These are phyloP conservation scores for Aspergillus avenaceus DNA, from an alignment of 495 filamentous ascomycete species.

Conservation along the genomic window DNA sequence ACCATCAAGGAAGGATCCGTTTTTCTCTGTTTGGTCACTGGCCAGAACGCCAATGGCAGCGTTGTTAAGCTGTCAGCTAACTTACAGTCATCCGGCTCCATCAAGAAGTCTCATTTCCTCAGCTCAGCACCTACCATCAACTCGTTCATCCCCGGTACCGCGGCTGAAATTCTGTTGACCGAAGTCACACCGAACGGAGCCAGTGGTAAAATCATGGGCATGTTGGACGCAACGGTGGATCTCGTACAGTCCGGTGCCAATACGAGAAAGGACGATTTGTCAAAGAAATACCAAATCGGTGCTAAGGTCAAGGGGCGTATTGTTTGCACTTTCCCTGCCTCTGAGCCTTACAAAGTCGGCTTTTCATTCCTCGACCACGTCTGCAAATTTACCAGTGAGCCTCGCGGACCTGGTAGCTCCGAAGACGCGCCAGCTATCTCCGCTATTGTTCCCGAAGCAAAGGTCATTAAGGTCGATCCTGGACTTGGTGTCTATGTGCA, in stretches of 20 bases:
- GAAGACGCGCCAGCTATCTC: constrained; percentile 63
- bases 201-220: constrained; percentile 87
- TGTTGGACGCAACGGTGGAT: constrained; percentile 84
- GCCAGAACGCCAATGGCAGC: constrained; percentile 71
- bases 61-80: constrained; percentile 84
- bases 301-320: constrained; percentile 82
- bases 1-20: constrained; percentile 75
- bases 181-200: constrained; percentile 59
- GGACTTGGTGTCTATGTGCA: constrained; percentile 77
- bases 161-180: constrained; percentile 78
- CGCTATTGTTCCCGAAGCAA: constrained; percentile 69
- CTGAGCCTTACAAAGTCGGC: constrained; percentile 76
- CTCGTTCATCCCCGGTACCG: constrained; percentile 84
- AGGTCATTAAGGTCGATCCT: constrained; percentile 70
- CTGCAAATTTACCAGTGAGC: constrained; percentile 55
- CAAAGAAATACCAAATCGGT: constrained; percentile 72
- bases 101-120: constrained; percentile 67
- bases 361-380: constrained; percentile 84
- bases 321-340: constrained; percentile 74
- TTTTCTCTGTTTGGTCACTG: constrained; percentile 75
- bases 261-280: constrained; percentile 59
- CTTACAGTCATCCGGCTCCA: constrained; percentile 56
- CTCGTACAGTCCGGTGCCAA: constrained; percentile 77
- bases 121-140: constrained; percentile 78
- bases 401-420: constrained; percentile 40